Conservation (phyloP, 2,329 filamentous ascomycete genomes). For the Calonectria multiphialidica region DNA sequence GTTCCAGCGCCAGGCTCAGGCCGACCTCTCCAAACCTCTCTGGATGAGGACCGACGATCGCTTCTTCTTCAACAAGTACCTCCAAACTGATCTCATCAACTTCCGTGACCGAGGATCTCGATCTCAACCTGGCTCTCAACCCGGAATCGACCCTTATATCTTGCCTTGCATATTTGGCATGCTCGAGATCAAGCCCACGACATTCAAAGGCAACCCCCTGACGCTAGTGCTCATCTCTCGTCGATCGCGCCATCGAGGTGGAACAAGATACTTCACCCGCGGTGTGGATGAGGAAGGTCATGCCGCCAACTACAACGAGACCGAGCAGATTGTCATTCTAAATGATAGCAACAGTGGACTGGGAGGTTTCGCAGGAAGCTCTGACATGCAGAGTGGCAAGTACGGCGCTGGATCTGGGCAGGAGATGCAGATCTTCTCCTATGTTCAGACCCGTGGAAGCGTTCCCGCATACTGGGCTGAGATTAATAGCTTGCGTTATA, state of each 20-base stretch:
- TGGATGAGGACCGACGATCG: slow-evolving; percentile 96
- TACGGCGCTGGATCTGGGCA: slow-evolving; percentile 69
- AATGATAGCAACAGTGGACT: slow-evolving; percentile 84
- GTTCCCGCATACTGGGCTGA: slow-evolving; percentile 97
- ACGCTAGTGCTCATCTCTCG: slow-evolving; percentile 91
- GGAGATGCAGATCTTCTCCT: slow-evolving; percentile 91
- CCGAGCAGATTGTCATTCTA: slow-evolving; percentile 90
- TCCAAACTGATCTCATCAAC: slow-evolving; percentile 91
- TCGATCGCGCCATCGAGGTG: slow-evolving; percentile 87
- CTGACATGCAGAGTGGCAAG: slow-evolving; percentile 81
- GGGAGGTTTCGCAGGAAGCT: slow-evolving; percentile 83
- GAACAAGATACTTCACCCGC: slow-evolving; percentile 94
- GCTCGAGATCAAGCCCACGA: slow-evolving; percentile 89
- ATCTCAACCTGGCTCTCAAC: slow-evolving; percentile 76
- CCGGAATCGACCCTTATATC: slow-evolving; percentile 89
- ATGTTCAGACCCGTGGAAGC: slow-evolving; percentile 96
- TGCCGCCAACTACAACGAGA: slow-evolving; percentile 99
- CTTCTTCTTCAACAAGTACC: slow-evolving; percentile 98
- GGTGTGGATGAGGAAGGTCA: slow-evolving; percentile 94
- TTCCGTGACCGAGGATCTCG: slow-evolving; percentile 77
- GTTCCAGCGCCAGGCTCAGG: slow-evolving; percentile 91
- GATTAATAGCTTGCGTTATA: slow-evolving; percentile 92
- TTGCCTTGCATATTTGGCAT: slow-evolving; percentile 97
- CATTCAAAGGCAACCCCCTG: slow-evolving; percentile 85
- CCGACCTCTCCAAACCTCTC: slow-evolving; percentile 77